Conservation (phyloP, 129 eudicot genomes). For the Solidago caesia region DNA sequence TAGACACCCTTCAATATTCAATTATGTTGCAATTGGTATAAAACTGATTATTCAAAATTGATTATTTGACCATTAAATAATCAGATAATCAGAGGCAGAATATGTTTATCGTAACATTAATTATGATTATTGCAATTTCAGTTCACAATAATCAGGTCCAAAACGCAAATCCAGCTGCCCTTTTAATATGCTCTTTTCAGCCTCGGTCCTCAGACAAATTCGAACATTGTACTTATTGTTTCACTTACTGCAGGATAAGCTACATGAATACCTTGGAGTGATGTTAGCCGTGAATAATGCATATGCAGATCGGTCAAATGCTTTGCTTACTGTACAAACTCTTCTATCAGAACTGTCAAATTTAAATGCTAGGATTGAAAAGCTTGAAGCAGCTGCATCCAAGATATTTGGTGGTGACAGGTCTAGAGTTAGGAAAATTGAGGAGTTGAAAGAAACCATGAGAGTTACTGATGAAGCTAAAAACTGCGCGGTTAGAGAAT, state of each 20-base stretch:
- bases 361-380: constrained; percentile 62
- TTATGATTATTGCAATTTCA: neutral
- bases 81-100: neutral
- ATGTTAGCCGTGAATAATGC: constrained; percentile 90
- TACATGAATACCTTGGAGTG: constrained; percentile 92
- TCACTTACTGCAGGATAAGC: constrained; percentile 69
- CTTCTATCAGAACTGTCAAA: constrained; percentile 72
- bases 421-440: constrained; percentile 75
- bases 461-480: constrained; percentile 83
- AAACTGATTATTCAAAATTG: neutral
- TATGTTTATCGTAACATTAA: neutral
- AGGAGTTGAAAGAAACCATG: constrained; percentile 73
- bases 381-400: constrained; percentile 90
- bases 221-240: neutral
- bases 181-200: neutral
- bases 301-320: constrained; percentile 84
- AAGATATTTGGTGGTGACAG: constrained; percentile 95
- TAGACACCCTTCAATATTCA: neutral
- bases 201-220: neutral
- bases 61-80: neutral
- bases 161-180: neutral
- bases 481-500: constrained; percentile 70
- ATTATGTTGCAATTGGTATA: neutral
- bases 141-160: neutral
- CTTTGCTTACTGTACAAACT: constrained; percentile 87